These are phyloP conservation scores for Ceratocystis albifundus DNA, from an alignment of 2,329 filamentous ascomycete species.

Conservation along the genomic window DNA sequence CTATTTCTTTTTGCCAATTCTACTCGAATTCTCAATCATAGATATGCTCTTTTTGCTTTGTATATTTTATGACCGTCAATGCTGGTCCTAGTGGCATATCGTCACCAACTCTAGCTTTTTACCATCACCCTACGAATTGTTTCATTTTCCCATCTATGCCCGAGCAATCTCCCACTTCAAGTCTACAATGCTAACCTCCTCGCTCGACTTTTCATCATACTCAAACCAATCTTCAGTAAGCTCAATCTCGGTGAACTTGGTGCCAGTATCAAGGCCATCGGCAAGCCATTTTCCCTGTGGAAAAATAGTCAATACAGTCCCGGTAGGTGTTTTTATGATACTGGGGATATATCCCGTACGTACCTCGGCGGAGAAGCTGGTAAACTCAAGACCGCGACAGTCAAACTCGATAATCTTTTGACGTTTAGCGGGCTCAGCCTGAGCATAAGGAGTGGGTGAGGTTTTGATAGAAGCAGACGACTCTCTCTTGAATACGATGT, in stretches of 20 bases:
- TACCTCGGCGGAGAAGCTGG: constrained; percentile 82
- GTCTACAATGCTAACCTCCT: constrained; percentile 87
- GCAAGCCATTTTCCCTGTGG: constrained; percentile 77
- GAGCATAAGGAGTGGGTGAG: constrained; percentile 59
- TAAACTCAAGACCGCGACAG: constrained; percentile 86
- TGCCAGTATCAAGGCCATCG: constrained; percentile 66
- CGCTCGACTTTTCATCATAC: constrained; percentile 85
- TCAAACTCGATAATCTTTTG: constrained; percentile 83
- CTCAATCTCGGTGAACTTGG: constrained; percentile 73
- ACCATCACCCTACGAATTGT: constrained; percentile 8
- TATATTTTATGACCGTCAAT: not conserved
- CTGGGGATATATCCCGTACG: constrained; percentile 32
- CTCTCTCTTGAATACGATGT: constrained; percentile 47
- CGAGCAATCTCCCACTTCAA: constrained; percentile 75
- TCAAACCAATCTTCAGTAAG: constrained; percentile 92
- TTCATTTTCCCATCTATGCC: constrained; percentile 35
- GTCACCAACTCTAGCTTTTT: not conserved
- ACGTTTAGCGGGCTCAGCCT: constrained; percentile 57
- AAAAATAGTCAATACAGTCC: constrained; percentile 12
- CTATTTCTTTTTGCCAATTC: constrained; percentile 23
- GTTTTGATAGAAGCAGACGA: constrained; percentile 75
- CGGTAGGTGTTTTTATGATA: not conserved
- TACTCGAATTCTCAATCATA: not conserved
- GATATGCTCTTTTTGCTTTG: not conserved
- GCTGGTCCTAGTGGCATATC: not conserved